phyloP scores from a whole-genome alignment of 805 yeast genomes.

The Yarrowia divulgata region DNA sequence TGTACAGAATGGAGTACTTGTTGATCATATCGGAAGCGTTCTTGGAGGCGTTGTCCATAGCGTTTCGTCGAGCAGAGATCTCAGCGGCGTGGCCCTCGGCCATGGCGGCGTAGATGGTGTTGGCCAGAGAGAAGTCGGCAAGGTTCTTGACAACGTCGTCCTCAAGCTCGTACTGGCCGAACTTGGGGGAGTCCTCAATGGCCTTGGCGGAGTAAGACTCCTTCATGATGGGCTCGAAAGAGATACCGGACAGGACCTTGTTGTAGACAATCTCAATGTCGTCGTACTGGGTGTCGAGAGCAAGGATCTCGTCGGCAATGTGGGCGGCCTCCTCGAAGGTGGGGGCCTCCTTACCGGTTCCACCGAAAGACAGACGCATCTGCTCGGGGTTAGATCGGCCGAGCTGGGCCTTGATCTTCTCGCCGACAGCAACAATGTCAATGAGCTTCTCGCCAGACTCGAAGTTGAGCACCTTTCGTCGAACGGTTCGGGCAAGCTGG shows the following conservation, averaged over 20 bases:
- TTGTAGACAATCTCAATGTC: constrained; percentile 84
- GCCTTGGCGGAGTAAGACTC: constrained; percentile 72
- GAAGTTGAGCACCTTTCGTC: constrained; percentile 68
- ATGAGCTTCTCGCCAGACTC: constrained; percentile 52
- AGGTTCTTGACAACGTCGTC: constrained; percentile 61
- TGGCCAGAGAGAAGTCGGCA: constrained; percentile 88
- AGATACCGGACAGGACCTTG: constrained; percentile 83
- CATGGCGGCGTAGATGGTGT: constrained; percentile 86
- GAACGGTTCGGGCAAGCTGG: constrained; percentile 88
- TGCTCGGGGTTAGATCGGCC: constrained; percentile 77
- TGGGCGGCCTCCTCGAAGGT: constrained; percentile 88
- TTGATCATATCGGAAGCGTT: constrained; percentile 99
- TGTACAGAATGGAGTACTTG: constrained; percentile 94
- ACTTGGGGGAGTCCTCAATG: constrained; percentile 84
- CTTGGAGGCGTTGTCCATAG: constrained; percentile 99
- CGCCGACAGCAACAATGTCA: constrained; percentile 90
- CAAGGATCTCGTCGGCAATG: constrained; percentile 81
- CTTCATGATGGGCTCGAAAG: constrained; percentile 82
- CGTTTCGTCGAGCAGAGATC: constrained; percentile 98
- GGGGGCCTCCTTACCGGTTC: constrained; percentile 97
- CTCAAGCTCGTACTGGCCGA: constrained; percentile 80
- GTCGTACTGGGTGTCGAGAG: constrained; percentile 65
- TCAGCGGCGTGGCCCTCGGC: constrained; percentile 99
- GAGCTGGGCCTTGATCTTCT: constrained; percentile 89
- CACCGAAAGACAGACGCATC: constrained; percentile 79